Conservation (phyloP, 257 asterid genomes). For the Plectranthus barbatus region DNA sequence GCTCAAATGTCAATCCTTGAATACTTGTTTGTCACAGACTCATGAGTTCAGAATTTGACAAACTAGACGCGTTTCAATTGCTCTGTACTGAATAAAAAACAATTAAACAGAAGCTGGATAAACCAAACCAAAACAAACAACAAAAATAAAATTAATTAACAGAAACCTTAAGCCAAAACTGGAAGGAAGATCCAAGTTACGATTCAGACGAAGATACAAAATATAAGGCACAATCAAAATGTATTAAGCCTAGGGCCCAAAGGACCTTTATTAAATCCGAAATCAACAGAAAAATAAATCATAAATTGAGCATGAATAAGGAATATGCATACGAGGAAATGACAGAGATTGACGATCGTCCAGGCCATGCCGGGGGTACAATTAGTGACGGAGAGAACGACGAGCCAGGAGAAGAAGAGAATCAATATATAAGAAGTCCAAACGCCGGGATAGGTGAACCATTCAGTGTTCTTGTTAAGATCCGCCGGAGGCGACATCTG, state of each 20-base stretch:
- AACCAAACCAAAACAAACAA: background rate
- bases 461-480: constrained; percentile 89
- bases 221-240: background rate
- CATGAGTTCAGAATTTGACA: background rate
- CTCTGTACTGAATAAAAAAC: background rate
- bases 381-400: constrained; percentile 66
- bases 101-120: background rate
- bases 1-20: background rate
- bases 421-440: constrained; percentile 89
- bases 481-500: constrained; percentile 76
- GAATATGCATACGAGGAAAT: constrained; percentile 46
- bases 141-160: too few relatives aligned
- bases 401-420: constrained; percentile 80
- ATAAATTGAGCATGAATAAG: background rate
- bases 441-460: constrained; percentile 95
- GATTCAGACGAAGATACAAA: background rate
- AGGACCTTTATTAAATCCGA: background rate
- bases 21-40: background rate
- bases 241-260: background rate
- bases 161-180: background rate
- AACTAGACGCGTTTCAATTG: background rate
- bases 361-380: constrained; percentile 92
- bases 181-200: constrained; percentile 1
- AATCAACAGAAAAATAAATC: background rate
- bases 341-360: constrained; percentile 79